Evolutionary conservation across 129 eudicot genomes (phyloP), one percentile per base, ranked within the genome.

Genomic region (Calendula officinalis): DNA sequence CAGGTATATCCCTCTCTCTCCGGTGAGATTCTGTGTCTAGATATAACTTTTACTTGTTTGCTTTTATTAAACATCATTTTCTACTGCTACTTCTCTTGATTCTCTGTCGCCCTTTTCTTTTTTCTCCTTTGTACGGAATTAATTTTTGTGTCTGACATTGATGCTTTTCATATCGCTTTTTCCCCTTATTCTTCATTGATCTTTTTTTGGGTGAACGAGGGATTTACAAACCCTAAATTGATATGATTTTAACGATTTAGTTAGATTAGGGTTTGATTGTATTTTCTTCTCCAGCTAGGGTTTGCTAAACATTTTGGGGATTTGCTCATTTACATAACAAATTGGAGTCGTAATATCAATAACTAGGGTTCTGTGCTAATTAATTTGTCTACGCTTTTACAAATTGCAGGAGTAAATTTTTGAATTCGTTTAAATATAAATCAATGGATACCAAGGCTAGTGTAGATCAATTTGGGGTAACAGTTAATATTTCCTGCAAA

Each of bases 371-470:
- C 58, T 4, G 2, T 10, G 42, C 32, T 67, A 15, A 40, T 67
- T 11, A 32, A 1, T 67, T 40, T 67, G 3, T 37, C 14, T 14
- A 2, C 0, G 8, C 5, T 39, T 22, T 22, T 30, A 22, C 37
- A 44, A 44, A 9, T 37, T 68, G 56, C 73, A 68, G 73, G 65
- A 34, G 22, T 34, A 9, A 43, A 13, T 22, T 22, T 56, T 51
- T 56, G n/a, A 55, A 11, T 16, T 63, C 33, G 1, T 16, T 75
- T 47, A 22, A 22, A 22, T 35, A 33, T 7, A 15, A 49, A 42
- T 41, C 12, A 56, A 80, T 80, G 85, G 81, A 72, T 30, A 56
- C 57, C 13, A 67, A 66, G 68, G 68, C 63, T 16, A 52, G 3
- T 37, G 42, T 13, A 22, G 69, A 41, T 41, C 69, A 75, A 62